Conservation (phyloP, 2,329 filamentous ascomycete genomes). For the Seiridium unicorne region DNA sequence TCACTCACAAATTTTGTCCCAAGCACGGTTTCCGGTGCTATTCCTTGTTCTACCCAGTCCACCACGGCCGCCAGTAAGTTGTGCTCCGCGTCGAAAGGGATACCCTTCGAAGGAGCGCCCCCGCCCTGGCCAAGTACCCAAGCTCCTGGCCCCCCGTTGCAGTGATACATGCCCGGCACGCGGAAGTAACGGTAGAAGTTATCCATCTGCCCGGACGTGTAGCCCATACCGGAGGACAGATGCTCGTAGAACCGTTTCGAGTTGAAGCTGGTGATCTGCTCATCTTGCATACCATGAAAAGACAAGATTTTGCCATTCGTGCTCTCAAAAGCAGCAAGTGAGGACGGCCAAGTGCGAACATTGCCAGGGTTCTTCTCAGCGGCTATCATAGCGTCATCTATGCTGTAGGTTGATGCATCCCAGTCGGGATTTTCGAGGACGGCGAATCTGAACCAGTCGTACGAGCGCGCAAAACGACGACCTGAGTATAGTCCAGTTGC, state of each 20-base stretch:
- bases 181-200: slow-evolving; percentile 41
- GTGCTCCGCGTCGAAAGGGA: slow-evolving; percentile 30
- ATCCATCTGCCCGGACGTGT: slow-evolving; percentile 29
- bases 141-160: slow-evolving; percentile 45
- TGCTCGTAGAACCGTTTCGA: slow-evolving; percentile 45
- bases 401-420: slow-evolving; percentile 33
- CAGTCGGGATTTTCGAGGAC: slow-evolving; percentile 42
- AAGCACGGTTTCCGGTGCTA: slow-evolving; percentile 37
- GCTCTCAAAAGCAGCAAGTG: slow-evolving; percentile 30
- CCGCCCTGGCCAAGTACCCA: slow-evolving; percentile 26
- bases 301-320: slow-evolving; percentile 37
- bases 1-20: slow-evolving; percentile 33
- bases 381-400: slow-evolving; percentile 29
- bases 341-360: slow-evolving; percentile 30
- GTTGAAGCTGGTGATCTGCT: slow-evolving; percentile 41
- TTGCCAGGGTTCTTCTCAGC: slow-evolving; percentile 14
- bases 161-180: slow-evolving; percentile 48
- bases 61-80: slow-evolving; percentile 48
- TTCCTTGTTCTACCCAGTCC: slow-evolving; percentile 43
- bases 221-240: slow-evolving; percentile 37
- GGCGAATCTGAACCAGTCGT: slow-evolving; percentile 46
- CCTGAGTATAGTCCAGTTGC: slow-evolving; percentile 37
- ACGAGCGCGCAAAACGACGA: slow-evolving; percentile 36
- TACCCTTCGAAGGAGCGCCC: slow-evolving; percentile 12
- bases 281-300: slow-evolving; percentile 41